Evolutionary conservation across 1,284 basidiomycete genomes (phyloP).

Genomic region (Tausonia pullulans): DNA sequence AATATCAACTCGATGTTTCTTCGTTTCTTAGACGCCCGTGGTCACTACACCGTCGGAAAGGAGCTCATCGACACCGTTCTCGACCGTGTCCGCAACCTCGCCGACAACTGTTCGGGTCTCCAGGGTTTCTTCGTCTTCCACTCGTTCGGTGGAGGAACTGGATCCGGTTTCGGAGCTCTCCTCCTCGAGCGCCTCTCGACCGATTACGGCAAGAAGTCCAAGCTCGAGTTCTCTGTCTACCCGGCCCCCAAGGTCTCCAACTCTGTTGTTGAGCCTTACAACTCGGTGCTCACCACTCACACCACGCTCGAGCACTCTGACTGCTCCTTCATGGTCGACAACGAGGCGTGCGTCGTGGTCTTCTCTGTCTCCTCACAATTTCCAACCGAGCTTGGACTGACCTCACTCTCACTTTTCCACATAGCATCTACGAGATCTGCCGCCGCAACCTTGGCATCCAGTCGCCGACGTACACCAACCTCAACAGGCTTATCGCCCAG

Average conservation of each 20-base stretch:
- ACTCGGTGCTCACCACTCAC: constrained; percentile 96
- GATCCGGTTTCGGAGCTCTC: constrained; percentile 97
- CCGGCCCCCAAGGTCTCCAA: constrained; percentile 88
- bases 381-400: constrained; percentile 8
- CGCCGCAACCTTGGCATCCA: constrained; percentile 82
- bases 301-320: constrained; percentile 98
- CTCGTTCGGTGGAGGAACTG: constrained; percentile 98
- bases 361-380: neutral
- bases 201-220: constrained; percentile 99
- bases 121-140: constrained; percentile 99
- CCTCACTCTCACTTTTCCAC: neutral
- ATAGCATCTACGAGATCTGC: constrained; percentile 92
- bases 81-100: constrained; percentile 90
- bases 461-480: constrained; percentile 83
- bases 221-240: constrained; percentile 98
- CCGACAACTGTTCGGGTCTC: constrained; percentile 94
- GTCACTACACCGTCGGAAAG: constrained; percentile 96
- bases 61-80: constrained; percentile 82
- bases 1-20: neutral
- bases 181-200: constrained; percentile 89
- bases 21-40: constrained; percentile 67
- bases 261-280: constrained; percentile 98
- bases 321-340: constrained; percentile 99
- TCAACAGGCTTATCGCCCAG: constrained; percentile 94
- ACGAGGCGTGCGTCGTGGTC: constrained; percentile 56